phyloP scores from a whole-genome alignment of 1,139 yeast genomes.

The Suhomyces bokatorum region DNA sequence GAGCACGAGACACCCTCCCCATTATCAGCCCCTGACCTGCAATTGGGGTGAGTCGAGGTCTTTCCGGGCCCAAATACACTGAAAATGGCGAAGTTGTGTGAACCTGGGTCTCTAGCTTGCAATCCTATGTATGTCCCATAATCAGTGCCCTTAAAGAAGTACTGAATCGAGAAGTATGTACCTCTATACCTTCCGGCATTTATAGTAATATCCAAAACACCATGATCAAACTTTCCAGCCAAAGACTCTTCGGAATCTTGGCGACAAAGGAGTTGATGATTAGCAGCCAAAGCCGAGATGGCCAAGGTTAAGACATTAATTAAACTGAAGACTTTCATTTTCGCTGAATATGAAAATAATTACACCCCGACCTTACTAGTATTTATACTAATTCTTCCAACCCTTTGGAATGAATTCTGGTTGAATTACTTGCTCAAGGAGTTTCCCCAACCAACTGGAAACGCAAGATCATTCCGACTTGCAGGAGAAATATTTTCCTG shows the following conservation, averaged over 20 bases:
- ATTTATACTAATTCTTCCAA: no score
- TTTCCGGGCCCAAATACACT: conserved; percentile 6
- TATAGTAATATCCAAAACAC: neutral
- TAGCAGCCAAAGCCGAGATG: neutral
- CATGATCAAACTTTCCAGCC: neutral
- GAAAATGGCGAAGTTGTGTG: neutral
- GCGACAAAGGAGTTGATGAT: neutral
- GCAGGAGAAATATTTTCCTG: no score
- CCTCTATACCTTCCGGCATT: neutral
- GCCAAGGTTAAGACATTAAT: no score
- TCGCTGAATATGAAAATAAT: no score
- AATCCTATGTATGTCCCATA: conserved; percentile 1
- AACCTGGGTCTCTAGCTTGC: neutral
- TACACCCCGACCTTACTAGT: no score
- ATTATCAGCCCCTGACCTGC: conserved; percentile 3
- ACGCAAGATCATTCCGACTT: no score
- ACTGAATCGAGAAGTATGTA: neutral
- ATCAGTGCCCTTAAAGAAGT: neutral
- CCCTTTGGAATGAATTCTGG: no score
- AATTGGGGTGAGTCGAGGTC: conserved; percentile 1
- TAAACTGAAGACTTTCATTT: no score
- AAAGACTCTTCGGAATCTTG: neutral
- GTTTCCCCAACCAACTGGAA: no score
- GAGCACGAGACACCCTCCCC: conserved; percentile 8
- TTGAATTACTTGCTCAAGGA: no score